A percentile compares a stretch with the other conserved stretches of the same genome.
Evolutionary conservation across 352 stramenopile genomes (phyloP).

Genomic region (Hyaloperonospora brassicae): DNA sequence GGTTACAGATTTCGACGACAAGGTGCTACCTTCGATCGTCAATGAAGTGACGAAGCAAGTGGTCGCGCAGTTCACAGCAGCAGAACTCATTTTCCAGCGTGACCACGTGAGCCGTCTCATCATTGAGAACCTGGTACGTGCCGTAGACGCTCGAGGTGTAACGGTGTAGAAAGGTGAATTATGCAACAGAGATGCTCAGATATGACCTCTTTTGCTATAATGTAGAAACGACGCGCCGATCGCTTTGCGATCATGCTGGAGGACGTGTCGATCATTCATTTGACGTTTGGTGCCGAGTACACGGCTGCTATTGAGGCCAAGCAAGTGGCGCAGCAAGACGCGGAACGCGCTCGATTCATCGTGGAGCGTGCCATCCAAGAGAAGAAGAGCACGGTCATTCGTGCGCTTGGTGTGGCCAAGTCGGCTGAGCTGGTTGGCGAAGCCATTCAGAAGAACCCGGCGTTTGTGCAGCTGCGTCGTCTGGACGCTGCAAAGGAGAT

Average conservation of each 20-base stretch:
- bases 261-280: slow-evolving; percentile 99
- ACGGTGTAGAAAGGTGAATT: slow-evolving; percentile 1
- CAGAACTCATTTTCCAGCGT: slow-evolving; percentile 98
- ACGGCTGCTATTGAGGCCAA: slow-evolving; percentile 98
- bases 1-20: slow-evolving; percentile 93
- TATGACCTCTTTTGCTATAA: slow-evolving; percentile 6
- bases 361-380: slow-evolving; percentile 98
- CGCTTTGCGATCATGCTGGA: slow-evolving; percentile 93
- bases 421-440: slow-evolving; percentile 96
- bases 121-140: slow-evolving; percentile 85
- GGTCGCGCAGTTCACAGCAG: slow-evolving; percentile 98
- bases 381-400: slow-evolving; percentile 98
- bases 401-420: slow-evolving; percentile 96
- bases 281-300: slow-evolving; percentile 98
- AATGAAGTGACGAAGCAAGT: slow-evolving; percentile 99
- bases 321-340: slow-evolving; percentile 99
- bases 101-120: slow-evolving; percentile 94
- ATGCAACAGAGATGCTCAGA: no score
- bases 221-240: slow-evolving; percentile 69
- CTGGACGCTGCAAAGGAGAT: slow-evolving; percentile 99
- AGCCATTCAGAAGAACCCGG: slow-evolving; percentile 99
- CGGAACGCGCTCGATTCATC: slow-evolving; percentile 96
- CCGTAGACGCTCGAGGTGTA: slow-evolving; percentile 13
- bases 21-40: slow-evolving; percentile 97
- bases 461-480: slow-evolving; percentile 97